Conservation (phyloP, 2,329 filamentous ascomycete genomes). For the Cladosporium sp. region DNA sequence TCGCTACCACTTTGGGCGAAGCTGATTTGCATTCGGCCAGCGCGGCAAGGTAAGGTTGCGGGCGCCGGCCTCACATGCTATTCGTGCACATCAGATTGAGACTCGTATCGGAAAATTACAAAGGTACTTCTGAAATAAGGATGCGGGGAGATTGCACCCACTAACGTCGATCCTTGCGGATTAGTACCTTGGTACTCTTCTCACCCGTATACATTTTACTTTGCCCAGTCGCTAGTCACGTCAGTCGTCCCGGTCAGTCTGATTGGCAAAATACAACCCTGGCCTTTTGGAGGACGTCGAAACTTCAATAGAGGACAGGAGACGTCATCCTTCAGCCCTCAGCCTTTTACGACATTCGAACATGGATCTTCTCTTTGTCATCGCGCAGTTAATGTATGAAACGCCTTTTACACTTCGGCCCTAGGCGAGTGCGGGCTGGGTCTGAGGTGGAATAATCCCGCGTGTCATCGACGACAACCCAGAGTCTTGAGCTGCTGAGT, state of each 20-base stretch:
- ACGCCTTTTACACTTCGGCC: not conserved
- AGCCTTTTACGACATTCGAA: not conserved
- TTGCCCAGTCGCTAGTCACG: not conserved
- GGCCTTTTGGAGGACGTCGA: not conserved
- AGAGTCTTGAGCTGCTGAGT: not conserved
- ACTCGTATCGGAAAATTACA: constrained; percentile 10
- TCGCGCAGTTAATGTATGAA: not conserved
- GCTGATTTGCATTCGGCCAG: not conserved
- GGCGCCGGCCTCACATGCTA: not conserved
- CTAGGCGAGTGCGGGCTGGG: not conserved
- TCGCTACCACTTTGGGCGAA: not conserved
- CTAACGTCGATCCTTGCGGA: not conserved
- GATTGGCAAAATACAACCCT: not conserved
- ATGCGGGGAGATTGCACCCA: constrained; percentile 6
- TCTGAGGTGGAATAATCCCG: not conserved
- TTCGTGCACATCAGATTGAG: not conserved
- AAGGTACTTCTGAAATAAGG: not conserved
- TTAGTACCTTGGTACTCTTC: not conserved
- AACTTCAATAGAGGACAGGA: not conserved
- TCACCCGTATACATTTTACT: not conserved
- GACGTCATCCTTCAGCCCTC: not conserved
- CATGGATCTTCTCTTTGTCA: not conserved
- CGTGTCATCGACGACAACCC: not conserved
- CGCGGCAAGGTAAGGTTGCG: not conserved
- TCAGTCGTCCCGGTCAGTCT: not conserved